A percentile compares a stretch with the other conserved stretches of the same genome.
Evolutionary conservation across 2,329 filamentous ascomycete species (phyloP).

Genomic region (Aspergillus fumigatus): DNA sequence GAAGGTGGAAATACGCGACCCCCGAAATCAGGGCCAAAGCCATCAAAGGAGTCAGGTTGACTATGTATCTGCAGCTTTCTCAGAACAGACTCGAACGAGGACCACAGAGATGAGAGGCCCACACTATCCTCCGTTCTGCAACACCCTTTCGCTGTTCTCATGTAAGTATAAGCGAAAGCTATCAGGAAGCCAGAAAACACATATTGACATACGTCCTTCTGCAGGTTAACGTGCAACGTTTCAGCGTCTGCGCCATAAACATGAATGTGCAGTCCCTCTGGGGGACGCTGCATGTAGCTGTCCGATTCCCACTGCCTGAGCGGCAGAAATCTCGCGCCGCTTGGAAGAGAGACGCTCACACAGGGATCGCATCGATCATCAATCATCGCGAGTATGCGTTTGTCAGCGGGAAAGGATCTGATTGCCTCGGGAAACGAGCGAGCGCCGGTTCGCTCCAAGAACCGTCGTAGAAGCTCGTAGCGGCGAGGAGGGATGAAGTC

Average conservation of each 20-base stretch:
- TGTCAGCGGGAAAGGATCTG: background rate
- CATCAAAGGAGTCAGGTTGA: too few species aligned
- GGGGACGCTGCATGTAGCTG: constrained; percentile 4
- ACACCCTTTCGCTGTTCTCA: constrained; percentile 1
- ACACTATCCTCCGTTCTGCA: constrained; percentile 3
- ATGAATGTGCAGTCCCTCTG: constrained; percentile 3
- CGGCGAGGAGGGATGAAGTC: too few species aligned
- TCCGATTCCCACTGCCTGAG: constrained; percentile 8
- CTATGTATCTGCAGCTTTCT: too few species aligned
- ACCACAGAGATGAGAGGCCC: background rate
- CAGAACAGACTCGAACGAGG: background rate
- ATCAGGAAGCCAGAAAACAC: background rate
- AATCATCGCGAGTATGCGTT: constrained; percentile 3
- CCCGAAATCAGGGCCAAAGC: too few species aligned
- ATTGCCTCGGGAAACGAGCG: constrained; percentile 1
- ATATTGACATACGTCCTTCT: background rate
- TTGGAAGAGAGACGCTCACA: background rate
- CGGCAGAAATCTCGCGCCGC: background rate
- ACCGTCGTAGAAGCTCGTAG: too few species aligned
- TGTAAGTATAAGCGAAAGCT: background rate
- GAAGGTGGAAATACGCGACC: too few species aligned
- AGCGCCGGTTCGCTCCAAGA: background rate
- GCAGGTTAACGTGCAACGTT: background rate
- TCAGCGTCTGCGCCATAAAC: constrained; percentile 1
- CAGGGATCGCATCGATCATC: constrained; percentile 9